Evolutionary conservation across 2,329 filamentous ascomycete species (phyloP).

Genomic region (Fusarium proliferatum): DNA sequence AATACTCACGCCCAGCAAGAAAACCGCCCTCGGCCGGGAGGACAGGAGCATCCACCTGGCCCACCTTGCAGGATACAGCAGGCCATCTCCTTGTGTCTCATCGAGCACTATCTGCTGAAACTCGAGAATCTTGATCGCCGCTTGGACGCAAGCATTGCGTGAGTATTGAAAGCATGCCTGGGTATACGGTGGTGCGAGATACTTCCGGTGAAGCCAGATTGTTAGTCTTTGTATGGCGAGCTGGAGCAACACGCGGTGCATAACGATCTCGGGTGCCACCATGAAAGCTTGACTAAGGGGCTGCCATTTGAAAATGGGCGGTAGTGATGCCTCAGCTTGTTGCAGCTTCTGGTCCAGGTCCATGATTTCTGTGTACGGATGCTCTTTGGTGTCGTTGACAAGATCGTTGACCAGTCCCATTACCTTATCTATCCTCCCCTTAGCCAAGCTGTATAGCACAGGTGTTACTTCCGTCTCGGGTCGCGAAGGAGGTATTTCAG

Average conservation of each 20-base stretch:
- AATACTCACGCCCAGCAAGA: neutral
- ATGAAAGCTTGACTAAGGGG: neutral
- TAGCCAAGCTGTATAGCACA: neutral
- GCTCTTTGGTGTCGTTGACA: neutral
- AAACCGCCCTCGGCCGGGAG: neutral
- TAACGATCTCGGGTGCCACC: neutral
- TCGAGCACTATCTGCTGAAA: neutral
- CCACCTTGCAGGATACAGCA: fast-evolving
- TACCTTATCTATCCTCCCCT: neutral
- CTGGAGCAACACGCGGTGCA: neutral
- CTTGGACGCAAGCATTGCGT: neutral
- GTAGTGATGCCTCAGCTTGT: neutral
- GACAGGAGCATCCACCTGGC: neutral
- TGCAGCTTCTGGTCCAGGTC: neutral
- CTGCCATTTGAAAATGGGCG: neutral
- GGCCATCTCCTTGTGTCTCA: neutral
- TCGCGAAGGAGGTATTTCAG: slow-evolving; percentile 15
- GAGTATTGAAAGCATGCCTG: neutral
- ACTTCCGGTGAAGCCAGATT: neutral
- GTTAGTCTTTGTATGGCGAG: neutral
- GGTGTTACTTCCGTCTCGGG: slow-evolving; percentile 29
- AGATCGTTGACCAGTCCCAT: neutral
- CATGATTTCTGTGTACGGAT: fast-evolving
- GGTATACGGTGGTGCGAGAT: neutral
- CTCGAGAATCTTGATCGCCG: neutral